Evolutionary conservation across 352 stramenopile species (phyloP).

Genomic region (Phytophthora hibernalis): DNA sequence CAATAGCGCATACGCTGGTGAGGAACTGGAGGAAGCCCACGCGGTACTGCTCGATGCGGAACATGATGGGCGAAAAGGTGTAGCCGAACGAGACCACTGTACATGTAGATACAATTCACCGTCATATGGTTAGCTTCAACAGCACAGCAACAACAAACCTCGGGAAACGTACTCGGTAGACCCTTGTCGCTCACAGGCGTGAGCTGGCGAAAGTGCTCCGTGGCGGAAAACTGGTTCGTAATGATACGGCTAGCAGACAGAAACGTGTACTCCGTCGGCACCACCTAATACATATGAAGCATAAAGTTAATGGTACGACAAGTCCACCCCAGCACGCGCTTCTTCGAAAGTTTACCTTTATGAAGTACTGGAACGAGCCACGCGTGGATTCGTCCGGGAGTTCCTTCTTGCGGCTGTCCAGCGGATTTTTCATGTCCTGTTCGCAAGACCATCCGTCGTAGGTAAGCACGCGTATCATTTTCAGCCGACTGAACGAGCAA

Average conservation of each 20-base stretch:
- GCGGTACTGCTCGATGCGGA: constrained; percentile 94
- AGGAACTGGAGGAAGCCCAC: constrained; percentile 92
- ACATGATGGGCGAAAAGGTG: constrained; percentile 97
- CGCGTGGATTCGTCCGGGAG: constrained; percentile 52
- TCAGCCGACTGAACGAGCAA: neutral
- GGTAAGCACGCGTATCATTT: neutral
- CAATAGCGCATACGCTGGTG: constrained; percentile 92
- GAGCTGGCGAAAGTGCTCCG: constrained; percentile 93
- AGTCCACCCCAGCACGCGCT: neutral
- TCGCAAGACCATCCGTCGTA: neutral
- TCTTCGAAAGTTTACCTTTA: constrained; percentile 56
- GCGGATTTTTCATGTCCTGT: constrained; percentile 87
- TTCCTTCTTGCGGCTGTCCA: constrained; percentile 72
- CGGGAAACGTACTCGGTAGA: constrained; percentile 68
- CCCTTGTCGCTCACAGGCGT: constrained; percentile 89
- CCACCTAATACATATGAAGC: constrained; percentile 70
- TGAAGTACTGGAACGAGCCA: constrained; percentile 86
- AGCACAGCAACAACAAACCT: neutral
- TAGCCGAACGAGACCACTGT: constrained; percentile 97
- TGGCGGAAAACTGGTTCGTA: constrained; percentile 99
- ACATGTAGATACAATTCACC: constrained; percentile 36
- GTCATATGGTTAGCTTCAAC: constrained; percentile 18
- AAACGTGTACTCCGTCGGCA: constrained; percentile 95
- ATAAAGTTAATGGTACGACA: neutral
- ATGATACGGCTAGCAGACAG: constrained; percentile 88